These are phyloP conservation scores for Lasiodiplodia sp. DNA, from an alignment of 2,329 filamentous ascomycete species.

Conservation along the genomic window DNA sequence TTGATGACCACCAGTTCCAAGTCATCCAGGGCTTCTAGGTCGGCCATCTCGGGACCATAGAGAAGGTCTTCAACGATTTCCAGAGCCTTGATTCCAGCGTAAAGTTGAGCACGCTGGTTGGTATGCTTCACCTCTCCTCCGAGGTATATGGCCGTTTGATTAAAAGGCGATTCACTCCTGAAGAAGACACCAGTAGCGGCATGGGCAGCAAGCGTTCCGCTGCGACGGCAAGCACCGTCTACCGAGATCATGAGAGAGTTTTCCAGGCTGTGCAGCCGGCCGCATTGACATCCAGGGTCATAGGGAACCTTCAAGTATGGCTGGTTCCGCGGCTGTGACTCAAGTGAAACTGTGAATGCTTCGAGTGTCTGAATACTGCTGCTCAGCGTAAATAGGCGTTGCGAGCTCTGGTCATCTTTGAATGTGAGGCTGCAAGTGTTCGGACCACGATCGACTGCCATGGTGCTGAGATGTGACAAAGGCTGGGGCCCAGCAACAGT, in stretches of 20 bases:
- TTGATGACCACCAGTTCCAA: neutral
- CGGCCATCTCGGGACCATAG: neutral
- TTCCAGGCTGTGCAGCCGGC: neutral
- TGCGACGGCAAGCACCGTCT: neutral
- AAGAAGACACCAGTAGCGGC: neutral
- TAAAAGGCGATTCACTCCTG: neutral
- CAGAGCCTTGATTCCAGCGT: neutral
- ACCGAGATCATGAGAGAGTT: neutral
- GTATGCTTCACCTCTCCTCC: neutral
- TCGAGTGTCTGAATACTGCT: neutral
- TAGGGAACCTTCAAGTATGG: neutral
- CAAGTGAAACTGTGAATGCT: neutral
- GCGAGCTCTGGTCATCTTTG: neutral
- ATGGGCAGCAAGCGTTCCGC: neutral
- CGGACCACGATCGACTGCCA: neutral
- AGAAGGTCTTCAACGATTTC: neutral
- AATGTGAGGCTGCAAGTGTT: neutral
- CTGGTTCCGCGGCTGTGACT: neutral
- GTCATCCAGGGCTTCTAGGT: neutral
- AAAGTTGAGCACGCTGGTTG: conserved; percentile 14
- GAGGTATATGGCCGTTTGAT: neutral
- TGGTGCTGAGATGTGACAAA: neutral
- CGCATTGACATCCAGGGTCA: neutral
- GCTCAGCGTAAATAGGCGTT: neutral
- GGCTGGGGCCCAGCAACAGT: too few relatives aligned